phyloP scores from a whole-genome alignment of 768 basidiomycete genomes.

The Trichaptum fuscoviolaceum region DNA sequence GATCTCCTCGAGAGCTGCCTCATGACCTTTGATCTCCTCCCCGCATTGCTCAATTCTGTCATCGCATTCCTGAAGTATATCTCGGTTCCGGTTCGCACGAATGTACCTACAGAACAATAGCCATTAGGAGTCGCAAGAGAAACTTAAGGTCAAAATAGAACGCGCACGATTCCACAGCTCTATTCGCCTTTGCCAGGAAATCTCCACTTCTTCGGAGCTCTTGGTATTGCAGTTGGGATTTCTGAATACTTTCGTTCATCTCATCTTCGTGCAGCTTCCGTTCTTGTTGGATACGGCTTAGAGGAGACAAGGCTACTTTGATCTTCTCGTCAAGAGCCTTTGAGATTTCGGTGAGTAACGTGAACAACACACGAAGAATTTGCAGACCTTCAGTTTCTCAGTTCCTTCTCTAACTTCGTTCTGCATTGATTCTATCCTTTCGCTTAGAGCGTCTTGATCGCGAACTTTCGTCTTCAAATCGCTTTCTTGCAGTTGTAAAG shows the following conservation, averaged over 20 bases:
- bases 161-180: constrained; percentile 58
- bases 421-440: constrained; percentile 52
- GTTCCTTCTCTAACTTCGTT: constrained; percentile 45
- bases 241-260: background rate
- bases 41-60: constrained; percentile 47
- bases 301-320: constrained; percentile 55
- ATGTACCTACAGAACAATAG: constrained; percentile 51
- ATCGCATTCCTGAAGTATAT: constrained; percentile 50
- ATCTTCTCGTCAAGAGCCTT: constrained; percentile 65
- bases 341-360: constrained; percentile 5
- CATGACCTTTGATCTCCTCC: constrained; percentile 37
- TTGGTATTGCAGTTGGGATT: constrained; percentile 30
- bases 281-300: constrained; percentile 55
- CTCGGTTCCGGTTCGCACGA: constrained; percentile 56
- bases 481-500: constrained; percentile 56
- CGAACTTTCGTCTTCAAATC: constrained; percentile 51
- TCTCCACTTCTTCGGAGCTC: constrained; percentile 50
- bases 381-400: constrained; percentile 45
- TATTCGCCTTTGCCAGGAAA: constrained; percentile 54
- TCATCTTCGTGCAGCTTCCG: constrained; percentile 30
- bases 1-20: constrained; percentile 33
- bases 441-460: constrained; percentile 53
- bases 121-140: background rate
- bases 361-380: background rate
- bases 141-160: background rate